Conservation (phyloP, 2,329 filamentous ascomycete species). For the Ramichloridium luteum region DNA sequence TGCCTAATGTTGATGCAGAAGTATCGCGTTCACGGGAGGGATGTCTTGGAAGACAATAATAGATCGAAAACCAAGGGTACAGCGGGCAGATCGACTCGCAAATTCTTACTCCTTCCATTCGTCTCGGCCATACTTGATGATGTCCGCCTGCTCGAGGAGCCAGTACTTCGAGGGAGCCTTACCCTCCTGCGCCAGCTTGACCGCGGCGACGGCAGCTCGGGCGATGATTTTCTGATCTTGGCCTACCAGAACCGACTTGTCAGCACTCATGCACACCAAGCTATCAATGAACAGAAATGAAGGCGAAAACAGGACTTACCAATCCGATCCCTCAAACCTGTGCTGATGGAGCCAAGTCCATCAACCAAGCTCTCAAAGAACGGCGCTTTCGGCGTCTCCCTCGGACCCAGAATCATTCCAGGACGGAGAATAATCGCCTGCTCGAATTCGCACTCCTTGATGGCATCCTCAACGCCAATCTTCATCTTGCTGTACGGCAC, state of each 20-base stretch:
- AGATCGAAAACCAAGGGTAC: no score
- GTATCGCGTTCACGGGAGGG: no score
- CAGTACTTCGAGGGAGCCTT: conserved; percentile 12
- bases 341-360: conserved; percentile 8
- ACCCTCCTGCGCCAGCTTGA: conserved; percentile 9
- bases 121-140: conserved; percentile 9
- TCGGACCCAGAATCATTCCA: conserved; percentile 24
- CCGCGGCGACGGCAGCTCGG: conserved; percentile 10
- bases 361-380: conserved; percentile 14
- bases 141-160: conserved; percentile 11
- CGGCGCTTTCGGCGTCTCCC: conserved; percentile 12
- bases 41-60: no score
- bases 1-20: no score
- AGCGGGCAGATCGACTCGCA: no score
- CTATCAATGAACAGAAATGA: not conserved
- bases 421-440: conserved; percentile 27
- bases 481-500: conserved; percentile 30
- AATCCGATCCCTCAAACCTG: conserved; percentile 8
- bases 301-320: conserved; percentile 5
- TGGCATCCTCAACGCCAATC: conserved; percentile 26
- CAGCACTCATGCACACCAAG: conserved; percentile 2
- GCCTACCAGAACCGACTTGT: conserved; percentile 4
- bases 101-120: conserved; percentile 11
- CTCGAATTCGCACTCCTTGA: conserved; percentile 27
- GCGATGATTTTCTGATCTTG: conserved; percentile 12